Percentiles rank a stretch among this genome's conserved stretches.
These are phyloP conservation scores for Trypanosoma platydactyli DNA, from an alignment of 208 protist genomes.

Conservation along the genomic window DNA sequence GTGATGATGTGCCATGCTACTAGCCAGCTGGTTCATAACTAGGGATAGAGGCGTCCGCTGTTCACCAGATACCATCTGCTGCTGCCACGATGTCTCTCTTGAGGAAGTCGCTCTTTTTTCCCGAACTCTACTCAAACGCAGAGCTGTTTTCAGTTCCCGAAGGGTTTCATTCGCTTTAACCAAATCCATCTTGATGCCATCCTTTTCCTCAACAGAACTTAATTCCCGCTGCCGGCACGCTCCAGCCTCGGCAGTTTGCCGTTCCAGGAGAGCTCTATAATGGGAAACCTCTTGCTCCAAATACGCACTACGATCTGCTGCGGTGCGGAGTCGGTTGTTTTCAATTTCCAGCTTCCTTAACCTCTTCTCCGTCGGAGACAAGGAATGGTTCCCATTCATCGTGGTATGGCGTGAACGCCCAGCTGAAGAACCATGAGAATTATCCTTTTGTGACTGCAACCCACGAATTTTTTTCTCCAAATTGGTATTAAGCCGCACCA, in stretches of 20 bases:
- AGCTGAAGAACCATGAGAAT: background rate
- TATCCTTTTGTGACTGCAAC: background rate
- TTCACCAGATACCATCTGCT: background rate
- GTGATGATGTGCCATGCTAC: background rate
- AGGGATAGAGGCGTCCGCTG: background rate
- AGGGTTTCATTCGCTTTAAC: background rate
- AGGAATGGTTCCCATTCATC: too few relatives aligned
- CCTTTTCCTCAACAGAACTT: background rate
- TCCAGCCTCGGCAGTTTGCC: background rate
- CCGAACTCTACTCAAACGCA: slow-evolving; percentile 16
- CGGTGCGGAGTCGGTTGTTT: background rate
- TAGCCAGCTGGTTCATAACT: background rate
- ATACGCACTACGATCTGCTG: background rate
- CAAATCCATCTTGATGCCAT: slow-evolving; percentile 2
- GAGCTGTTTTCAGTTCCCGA: slow-evolving; percentile 6
- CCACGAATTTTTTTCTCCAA: slow-evolving; percentile 11
- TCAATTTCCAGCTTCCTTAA: background rate
- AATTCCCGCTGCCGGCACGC: background rate
- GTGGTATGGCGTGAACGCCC: background rate
- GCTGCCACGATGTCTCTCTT: background rate
- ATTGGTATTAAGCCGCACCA: background rate
- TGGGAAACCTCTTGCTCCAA: slow-evolving; percentile 5
- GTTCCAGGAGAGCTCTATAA: slow-evolving; percentile 12
- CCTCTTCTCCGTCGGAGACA: slow-evolving; percentile 3
- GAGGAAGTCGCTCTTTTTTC: slow-evolving; percentile 6